Evolutionary conservation across 176 grass and related monocot genomes (phyloP), one percentile per base, ranked within the genome.

Genomic region (Oryza coarctata): DNA sequence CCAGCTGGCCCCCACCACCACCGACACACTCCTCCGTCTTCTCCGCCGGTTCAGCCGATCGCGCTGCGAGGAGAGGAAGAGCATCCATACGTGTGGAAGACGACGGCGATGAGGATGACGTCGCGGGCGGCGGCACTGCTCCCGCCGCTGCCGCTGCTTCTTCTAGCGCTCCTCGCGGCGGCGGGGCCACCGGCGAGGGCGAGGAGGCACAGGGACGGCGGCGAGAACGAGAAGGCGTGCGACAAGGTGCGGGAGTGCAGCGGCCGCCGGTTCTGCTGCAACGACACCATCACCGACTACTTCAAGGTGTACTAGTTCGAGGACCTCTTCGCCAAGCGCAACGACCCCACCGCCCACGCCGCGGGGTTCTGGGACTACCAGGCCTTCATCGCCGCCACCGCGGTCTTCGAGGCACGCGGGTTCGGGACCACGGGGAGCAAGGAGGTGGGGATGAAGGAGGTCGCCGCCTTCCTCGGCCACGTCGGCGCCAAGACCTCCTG

Each of bases 301-400:
- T 97, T 97, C 90, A 89, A 89, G 86, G 83, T 72, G 3, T 83
- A 92, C 86, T 88, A 97, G 83, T 97, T 97, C 80, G 92, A 97
- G 74, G 58, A 92, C 39, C 88, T 97, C 80, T 97, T 97, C 92
- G 43, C 89, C 95, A 85, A 91, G 20, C 85, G 95, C 77, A 87
- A 97, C 74, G 40, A 55, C 22, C 55, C 86, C 17, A 4, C 90
- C 45, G 80, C 92, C 44, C 95, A 93, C 79, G 95, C 95, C 58
- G 78, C 65, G 30, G 88, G 81, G 12, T 97, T 92, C 88, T 97
- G 92, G 92, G 74, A 89, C 67, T 93, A 97, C 90, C 71, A 75
- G 34, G 73, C 92, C 86, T 97, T 97, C 88, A 93, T 94, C 88
- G 7, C 65, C 40, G 95, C 95, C 43, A 80, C 95, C 41, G 76